These are phyloP conservation scores for Saturnispora quitensis DNA, from an alignment of 805 yeast genomes.

Conservation along the genomic window DNA sequence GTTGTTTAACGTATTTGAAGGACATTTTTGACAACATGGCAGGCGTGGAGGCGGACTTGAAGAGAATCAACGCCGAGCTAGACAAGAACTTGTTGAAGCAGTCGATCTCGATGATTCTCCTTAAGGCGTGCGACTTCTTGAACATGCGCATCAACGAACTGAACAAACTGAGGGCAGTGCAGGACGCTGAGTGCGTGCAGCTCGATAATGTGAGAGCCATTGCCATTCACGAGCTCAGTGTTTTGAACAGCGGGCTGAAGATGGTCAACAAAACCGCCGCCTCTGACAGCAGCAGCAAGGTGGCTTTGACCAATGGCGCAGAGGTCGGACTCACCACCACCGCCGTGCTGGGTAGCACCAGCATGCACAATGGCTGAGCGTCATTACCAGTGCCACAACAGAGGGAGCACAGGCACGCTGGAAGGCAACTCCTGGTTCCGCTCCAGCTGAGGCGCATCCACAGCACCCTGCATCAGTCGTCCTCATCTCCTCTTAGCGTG, in stretches of 20 bases:
- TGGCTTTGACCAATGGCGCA: not conserved
- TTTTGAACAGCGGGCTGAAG: not conserved
- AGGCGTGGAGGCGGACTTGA: not conserved
- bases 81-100: not conserved
- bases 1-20: not conserved
- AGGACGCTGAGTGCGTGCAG: not conserved
- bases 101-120: not conserved
- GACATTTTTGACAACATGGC: not conserved
- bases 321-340: not conserved
- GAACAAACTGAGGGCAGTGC: not conserved
- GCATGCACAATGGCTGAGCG: not conserved
- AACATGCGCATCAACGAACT: not conserved
- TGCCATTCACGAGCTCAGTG: not conserved
- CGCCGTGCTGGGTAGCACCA: not conserved
- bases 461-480: too few species aligned
- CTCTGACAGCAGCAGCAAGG: not conserved
- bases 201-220: not conserved
- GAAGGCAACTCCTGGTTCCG: too few species aligned
- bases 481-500: too few species aligned
- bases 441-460: too few species aligned
- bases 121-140: not conserved
- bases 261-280: not conserved
- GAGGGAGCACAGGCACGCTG: too few species aligned
- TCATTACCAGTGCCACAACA: too few species aligned
- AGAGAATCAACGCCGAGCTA: not conserved